Conservation (phyloP, 169 alveolate species). For the Plasmodium billcollinsi region DNA sequence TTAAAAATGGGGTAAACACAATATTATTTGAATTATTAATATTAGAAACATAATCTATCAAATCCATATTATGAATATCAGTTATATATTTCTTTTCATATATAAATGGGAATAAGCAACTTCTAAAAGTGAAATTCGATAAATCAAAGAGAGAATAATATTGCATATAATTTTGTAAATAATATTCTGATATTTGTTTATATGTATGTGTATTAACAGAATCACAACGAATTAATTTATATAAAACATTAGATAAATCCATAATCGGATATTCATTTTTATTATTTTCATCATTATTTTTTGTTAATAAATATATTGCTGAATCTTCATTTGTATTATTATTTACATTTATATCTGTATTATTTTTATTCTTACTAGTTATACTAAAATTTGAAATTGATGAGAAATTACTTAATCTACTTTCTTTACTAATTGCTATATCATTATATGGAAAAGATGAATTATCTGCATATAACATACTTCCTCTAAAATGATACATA, state of each 20-base stretch:
- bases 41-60: constrained; percentile 4
- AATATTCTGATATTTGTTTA: constrained; percentile 71
- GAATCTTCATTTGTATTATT: constrained; percentile 13
- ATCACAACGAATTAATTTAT: constrained; percentile 17
- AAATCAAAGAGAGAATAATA: constrained; percentile 52
- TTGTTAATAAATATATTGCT: background rate
- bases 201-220: constrained; percentile 26
- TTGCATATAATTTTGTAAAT: constrained; percentile 62
- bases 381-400: background rate
- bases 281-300: background rate
- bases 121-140: constrained; percentile 55
- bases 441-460: background rate
- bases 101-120: constrained; percentile 65
- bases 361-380: background rate
- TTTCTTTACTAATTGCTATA: background rate
- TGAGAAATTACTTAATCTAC: background rate
- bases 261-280: background rate
- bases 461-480: background rate
- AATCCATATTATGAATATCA: constrained; percentile 7
- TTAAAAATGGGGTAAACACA: constrained; percentile 64
- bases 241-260: constrained; percentile 5
- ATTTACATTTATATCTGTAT: background rate
- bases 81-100: constrained; percentile 8
- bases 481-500: constrained; percentile 10
- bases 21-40: constrained; percentile 15